These are phyloP conservation scores for Vitis amurensis DNA, from an alignment of 164 flowering plant species.

Conservation along the genomic window DNA sequence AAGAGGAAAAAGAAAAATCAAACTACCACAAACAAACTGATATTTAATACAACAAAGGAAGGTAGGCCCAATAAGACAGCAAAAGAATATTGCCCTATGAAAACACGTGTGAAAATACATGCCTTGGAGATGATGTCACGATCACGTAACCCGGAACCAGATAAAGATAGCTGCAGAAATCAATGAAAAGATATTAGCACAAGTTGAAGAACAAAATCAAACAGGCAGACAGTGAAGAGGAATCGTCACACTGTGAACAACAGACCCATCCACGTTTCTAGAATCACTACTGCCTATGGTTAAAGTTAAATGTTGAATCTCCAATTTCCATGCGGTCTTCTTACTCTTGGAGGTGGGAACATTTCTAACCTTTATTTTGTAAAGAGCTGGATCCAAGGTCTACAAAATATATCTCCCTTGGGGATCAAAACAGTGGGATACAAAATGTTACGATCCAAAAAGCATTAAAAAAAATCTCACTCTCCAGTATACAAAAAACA, in stretches of 20 bases:
- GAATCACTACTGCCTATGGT: neutral
- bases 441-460: too few relatives aligned
- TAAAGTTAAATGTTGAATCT: neutral
- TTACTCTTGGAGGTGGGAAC: neutral
- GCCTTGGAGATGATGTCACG: slow-evolving; percentile 70
- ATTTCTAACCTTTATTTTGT: neutral
- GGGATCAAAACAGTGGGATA: neutral
- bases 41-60: too few relatives aligned
- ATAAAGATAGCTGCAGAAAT: slow-evolving; percentile 62
- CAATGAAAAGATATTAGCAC: neutral
- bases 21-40: too few relatives aligned
- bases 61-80: neutral
- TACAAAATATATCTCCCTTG: neutral
- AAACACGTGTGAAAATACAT: neutral
- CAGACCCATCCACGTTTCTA: neutral
- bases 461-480: too few relatives aligned
- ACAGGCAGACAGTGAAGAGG: neutral
- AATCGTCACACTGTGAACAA: too few relatives aligned
- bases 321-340: neutral
- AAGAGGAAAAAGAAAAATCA: too few relatives aligned
- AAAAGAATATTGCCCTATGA: neutral
- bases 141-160: slow-evolving; percentile 65
- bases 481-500: too few relatives aligned
- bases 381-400: neutral
- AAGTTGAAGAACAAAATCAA: neutral